A percentile compares a stretch with the other conserved stretches of the same genome.
Conservation (phyloP, 192 early-diverging fungal genomes). For the Podila horticola region DNA sequence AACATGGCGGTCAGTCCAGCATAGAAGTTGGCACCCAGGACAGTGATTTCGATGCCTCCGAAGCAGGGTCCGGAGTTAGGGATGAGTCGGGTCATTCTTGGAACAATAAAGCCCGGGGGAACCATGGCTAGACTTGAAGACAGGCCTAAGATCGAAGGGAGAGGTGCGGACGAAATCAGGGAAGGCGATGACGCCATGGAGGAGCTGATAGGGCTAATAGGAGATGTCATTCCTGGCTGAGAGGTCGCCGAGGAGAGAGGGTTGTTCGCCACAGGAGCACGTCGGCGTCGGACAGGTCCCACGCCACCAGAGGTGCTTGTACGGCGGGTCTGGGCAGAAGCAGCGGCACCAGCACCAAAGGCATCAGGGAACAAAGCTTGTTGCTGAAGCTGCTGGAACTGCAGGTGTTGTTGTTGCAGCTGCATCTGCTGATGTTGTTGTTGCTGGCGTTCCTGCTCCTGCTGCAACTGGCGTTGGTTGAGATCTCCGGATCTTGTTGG, state of each 20-base stretch:
- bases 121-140: constrained; percentile 36
- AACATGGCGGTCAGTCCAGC: constrained; percentile 76
- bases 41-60: constrained; percentile 87
- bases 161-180: constrained; percentile 23
- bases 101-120: constrained; percentile 42
- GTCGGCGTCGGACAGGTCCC: constrained; percentile 40
- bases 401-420: constrained; percentile 46
- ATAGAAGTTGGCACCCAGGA: constrained; percentile 86
- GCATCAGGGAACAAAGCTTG: constrained; percentile 34
- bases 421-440: constrained; percentile 48
- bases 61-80: constrained; percentile 86
- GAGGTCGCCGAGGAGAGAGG: constrained; percentile 15
- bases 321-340: constrained; percentile 17
- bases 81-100: constrained; percentile 77
- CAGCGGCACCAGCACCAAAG: constrained; percentile 7
- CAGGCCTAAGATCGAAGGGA: constrained; percentile 38
- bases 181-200: constrained; percentile 13
- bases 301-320: constrained; percentile 45
- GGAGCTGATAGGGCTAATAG: constrained; percentile 5
- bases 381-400: constrained; percentile 48
- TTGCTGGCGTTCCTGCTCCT: constrained; percentile 41
- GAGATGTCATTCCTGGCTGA: constrained; percentile 8
- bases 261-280: constrained; percentile 22
- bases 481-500: constrained; percentile 7
- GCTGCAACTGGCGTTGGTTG: constrained; percentile 26